Evolutionary conservation across 495 filamentous ascomycete genomes (phyloP).

Genomic region (Amphirosellinia nigrospora): DNA sequence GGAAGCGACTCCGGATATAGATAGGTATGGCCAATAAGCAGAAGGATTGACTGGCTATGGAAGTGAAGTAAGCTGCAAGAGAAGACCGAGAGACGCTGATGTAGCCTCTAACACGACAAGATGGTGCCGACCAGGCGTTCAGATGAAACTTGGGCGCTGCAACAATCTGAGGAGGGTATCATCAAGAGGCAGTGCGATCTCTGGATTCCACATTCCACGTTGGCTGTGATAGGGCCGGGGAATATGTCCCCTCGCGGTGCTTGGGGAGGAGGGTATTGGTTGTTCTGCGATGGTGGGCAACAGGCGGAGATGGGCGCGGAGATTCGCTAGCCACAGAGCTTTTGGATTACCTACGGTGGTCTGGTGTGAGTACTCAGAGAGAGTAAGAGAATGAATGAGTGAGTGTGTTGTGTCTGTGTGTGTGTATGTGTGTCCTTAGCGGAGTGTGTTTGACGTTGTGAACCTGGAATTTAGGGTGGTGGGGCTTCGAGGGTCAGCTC

Average conservation of each 20-base stretch:
- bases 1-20: slow-evolving; percentile 22
- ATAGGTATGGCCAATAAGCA: slow-evolving; percentile 10
- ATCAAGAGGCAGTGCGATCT: slow-evolving; percentile 28
- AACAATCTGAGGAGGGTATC: slow-evolving; percentile 33
- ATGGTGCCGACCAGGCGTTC: slow-evolving; percentile 26
- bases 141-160: slow-evolving; percentile 40
- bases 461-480: slow-evolving; percentile 27
- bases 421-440: neutral
- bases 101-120: slow-evolving; percentile 30
- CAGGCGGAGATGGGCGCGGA: neutral
- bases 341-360: neutral
- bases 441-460: slow-evolving; percentile 30
- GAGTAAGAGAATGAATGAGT: too few relatives aligned
- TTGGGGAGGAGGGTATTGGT: neutral
- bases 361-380: neutral
- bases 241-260: neutral
- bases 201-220: neutral
- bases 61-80: slow-evolving; percentile 25
- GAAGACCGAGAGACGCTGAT: slow-evolving; percentile 28
- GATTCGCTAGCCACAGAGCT: neutral
- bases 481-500: slow-evolving; percentile 1
- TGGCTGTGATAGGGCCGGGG: slow-evolving; percentile 19
- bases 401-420: neutral
- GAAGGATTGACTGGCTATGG: slow-evolving; percentile 13
- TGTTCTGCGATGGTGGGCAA: slow-evolving; percentile 2